Percentiles rank a stretch among this genome's conserved stretches.
Conservation (phyloP, 108 stramenopile genomes). For the Skeletonema potamos region DNA sequence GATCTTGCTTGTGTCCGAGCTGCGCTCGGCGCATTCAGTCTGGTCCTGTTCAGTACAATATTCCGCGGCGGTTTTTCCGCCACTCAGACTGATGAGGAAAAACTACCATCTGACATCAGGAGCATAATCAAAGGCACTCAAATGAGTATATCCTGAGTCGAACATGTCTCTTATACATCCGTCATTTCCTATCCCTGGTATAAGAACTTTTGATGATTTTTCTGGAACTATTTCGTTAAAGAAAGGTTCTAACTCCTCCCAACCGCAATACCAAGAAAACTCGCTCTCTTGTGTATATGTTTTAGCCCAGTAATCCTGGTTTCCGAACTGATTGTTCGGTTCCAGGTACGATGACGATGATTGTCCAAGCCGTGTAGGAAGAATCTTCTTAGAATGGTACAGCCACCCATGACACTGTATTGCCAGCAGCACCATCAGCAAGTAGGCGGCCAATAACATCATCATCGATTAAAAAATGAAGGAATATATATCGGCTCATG, state of each 20-base stretch:
- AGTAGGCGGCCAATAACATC: not conserved
- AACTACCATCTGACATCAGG: too few relatives aligned
- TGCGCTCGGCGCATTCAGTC: too few relatives aligned
- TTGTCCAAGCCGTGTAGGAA: not conserved
- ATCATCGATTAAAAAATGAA: too few relatives aligned
- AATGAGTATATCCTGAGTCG: conserved; percentile 36
- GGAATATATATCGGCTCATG: too few relatives aligned
- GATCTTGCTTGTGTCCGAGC: too few relatives aligned
- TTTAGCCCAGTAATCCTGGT: conserved; percentile 47
- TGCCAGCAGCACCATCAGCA: not conserved
- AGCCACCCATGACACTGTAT: not conserved
- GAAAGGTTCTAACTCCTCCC: conserved; percentile 68
- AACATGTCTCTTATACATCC: conserved; percentile 38
- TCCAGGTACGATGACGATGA: not conserved
- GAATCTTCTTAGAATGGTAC: not conserved
- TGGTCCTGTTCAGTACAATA: too few relatives aligned
- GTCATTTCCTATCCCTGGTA: conserved; percentile 53
- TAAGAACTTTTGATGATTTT: conserved; percentile 9
- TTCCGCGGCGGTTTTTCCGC: too few relatives aligned
- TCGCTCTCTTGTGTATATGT: not conserved
- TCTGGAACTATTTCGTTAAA: conserved; percentile 50
- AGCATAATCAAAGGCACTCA: conserved; percentile 54
- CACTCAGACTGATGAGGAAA: too few relatives aligned
- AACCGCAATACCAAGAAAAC: conserved; percentile 68
- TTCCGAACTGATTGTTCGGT: conserved; percentile 24